Percentiles rank a stretch among this genome's conserved stretches.
phyloP scores from a whole-genome alignment of 2,329 filamentous ascomycete genomes.

The Neonectria punicea region DNA sequence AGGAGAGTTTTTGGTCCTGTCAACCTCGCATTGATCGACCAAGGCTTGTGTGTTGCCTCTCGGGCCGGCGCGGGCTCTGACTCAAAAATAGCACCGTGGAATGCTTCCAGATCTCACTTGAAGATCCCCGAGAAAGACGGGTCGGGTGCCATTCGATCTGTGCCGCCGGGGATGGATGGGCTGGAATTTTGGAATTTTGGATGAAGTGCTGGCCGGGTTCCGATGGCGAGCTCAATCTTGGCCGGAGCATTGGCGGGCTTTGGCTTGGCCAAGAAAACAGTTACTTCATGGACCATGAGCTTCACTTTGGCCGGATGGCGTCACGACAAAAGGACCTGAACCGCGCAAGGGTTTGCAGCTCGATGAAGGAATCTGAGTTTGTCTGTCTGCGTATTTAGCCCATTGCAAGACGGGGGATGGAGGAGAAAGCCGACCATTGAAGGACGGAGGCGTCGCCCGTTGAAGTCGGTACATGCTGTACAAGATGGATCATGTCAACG shows the following conservation, averaged over 20 bases:
- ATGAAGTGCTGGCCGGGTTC: conserved; percentile 25
- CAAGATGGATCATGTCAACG: neutral
- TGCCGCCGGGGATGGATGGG: neutral
- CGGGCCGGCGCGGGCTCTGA: neutral
- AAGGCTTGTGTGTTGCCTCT: conserved; percentile 11
- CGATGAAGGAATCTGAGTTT: neutral
- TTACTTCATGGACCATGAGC: neutral
- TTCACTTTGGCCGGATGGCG: conserved; percentile 1
- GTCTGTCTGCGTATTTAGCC: neutral
- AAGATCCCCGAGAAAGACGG: conserved; percentile 17
- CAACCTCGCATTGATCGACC: conserved; percentile 16
- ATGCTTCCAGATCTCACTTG: conserved; percentile 16
- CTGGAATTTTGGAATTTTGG: neutral
- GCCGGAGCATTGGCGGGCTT: conserved; percentile 30
- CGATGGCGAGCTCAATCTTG: conserved; percentile 34
- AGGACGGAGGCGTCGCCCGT: neutral
- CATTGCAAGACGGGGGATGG: neutral
- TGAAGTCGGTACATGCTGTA: neutral
- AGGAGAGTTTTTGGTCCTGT: neutral
- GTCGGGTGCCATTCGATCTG: conserved; percentile 10
- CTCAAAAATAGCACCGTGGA: neutral
- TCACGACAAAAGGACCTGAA: conserved; percentile 6
- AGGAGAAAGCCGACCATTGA: neutral
- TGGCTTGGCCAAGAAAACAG: conserved; percentile 1
- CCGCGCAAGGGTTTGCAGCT: neutral